A percentile compares a stretch with the other conserved stretches of the same genome.
These are phyloP conservation scores for Microbotryum lychnidis-dioicae DNA, from an alignment of 1,284 basidiomycete species.

Conservation along the genomic window DNA sequence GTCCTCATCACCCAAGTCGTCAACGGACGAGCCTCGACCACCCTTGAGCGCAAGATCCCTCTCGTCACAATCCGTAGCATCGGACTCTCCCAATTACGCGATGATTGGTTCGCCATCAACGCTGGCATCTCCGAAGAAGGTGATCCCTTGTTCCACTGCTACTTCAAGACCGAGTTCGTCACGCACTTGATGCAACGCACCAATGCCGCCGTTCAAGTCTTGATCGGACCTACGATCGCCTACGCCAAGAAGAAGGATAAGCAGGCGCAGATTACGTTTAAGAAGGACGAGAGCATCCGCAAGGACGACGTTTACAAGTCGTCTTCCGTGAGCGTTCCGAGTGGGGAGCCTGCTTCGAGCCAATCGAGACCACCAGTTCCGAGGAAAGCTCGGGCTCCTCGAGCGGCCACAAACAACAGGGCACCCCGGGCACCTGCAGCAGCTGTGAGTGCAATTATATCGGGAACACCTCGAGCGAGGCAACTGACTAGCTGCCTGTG, in stretches of 20 bases:
- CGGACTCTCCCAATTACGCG: slow-evolving; percentile 76
- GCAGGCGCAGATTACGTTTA: slow-evolving; percentile 73
- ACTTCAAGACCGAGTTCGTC: slow-evolving; percentile 93
- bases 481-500: no score
- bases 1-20: slow-evolving; percentile 65
- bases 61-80: slow-evolving; percentile 78
- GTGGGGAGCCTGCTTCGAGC: slow-evolving; percentile 77
- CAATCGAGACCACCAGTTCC: slow-evolving; percentile 73
- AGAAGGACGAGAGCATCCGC: slow-evolving; percentile 79
- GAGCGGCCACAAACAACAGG: slow-evolving; percentile 60
- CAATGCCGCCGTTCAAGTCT: slow-evolving; percentile 64
- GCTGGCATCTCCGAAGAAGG: slow-evolving; percentile 73
- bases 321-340: slow-evolving; percentile 75
- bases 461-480: no score
- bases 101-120: slow-evolving; percentile 91
- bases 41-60: slow-evolving; percentile 80
- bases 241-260: slow-evolving; percentile 98
- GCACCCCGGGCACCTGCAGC: slow-evolving; percentile 1
- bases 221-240: slow-evolving; percentile 68
- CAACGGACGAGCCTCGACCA: slow-evolving; percentile 56
- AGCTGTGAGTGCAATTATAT: no score
- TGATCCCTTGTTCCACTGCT: slow-evolving; percentile 84
- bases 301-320: slow-evolving; percentile 89
- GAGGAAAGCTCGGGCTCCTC: slow-evolving; percentile 56
- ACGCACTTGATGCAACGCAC: slow-evolving; percentile 74